phyloP scores from a whole-genome alignment of 1,284 basidiomycete genomes.

The Pyrrhoderma noxium region DNA sequence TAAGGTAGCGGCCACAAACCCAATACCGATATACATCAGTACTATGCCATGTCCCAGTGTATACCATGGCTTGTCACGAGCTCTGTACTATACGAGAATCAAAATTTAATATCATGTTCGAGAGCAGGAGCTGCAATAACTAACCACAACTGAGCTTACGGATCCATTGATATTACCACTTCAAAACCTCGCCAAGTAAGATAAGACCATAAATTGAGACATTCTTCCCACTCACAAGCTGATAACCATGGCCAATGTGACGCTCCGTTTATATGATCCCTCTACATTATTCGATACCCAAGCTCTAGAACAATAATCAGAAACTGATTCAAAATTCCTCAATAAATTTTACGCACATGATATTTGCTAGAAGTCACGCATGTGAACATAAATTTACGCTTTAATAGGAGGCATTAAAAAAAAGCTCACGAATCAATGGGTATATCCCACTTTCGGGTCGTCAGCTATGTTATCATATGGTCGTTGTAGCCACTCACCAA shows the following conservation, averaged over 20 bases:
- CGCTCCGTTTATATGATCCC: conserved; percentile 70
- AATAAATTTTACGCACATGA: conserved; percentile 36
- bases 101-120: neutral
- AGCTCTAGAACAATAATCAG: conserved; percentile 34
- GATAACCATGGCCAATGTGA: conserved; percentile 63
- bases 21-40: conserved; percentile 57
- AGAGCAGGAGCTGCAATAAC: conserved; percentile 23
- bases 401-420: neutral
- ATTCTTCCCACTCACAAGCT: conserved; percentile 40
- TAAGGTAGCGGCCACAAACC: conserved; percentile 42
- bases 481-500: conserved; percentile 32
- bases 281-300: conserved; percentile 71
- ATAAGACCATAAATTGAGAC: neutral
- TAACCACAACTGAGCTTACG: conserved; percentile 60
- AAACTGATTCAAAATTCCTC: neutral
- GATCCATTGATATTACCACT: conserved; percentile 68
- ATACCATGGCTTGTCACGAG: conserved; percentile 62
- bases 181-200: neutral
- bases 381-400: neutral
- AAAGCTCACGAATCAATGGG: conserved; percentile 53
- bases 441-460: conserved; percentile 51
- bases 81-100: conserved; percentile 44
- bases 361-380: conserved; percentile 41
- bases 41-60: conserved; percentile 61
- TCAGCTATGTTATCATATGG: neutral